Base-by-base conservation (phyloP, 768 basidiomycete genomes). In the Kwoniella mangroviensis region DNA sequence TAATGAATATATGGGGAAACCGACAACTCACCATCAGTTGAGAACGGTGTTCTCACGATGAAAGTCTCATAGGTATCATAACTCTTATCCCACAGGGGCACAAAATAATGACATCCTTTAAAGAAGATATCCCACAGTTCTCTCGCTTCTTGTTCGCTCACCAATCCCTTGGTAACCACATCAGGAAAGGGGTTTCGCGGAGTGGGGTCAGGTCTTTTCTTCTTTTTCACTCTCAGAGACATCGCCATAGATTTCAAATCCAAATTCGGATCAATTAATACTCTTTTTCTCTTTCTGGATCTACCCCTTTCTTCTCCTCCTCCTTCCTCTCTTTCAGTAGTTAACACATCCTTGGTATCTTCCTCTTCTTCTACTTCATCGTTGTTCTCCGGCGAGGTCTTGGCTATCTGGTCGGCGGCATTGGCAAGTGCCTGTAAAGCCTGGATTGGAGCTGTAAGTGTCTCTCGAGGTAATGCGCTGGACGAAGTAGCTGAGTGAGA, bases 81-180 rank as follows among this genome's bases (percentile, higher is more conserved):
- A 69, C 86, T 85, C 41, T 92, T 91, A 84, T 97, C 94, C 86
- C 95, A 97, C 71, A 97, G 87, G 57, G 95, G 94, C 74, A 97
- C 93, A 86, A 97, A 98, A 81, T 94, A 88, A 85, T 97, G 92
- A 84, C 94, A 97, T 59, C 94, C 94, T 68, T 92, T 90, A 86
- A 96, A 96, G 87, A 96, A 98, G 91, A 95, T 93, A 85, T 93
- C 91, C 86, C 91, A 94, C 65, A 97, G 87, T 82, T 94, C 92
- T 77, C 92, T 88, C 66, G 93, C 94, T 84, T 96, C 94, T 40
- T 85, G 80, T 78, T 95, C 94, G 42, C 88, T 85, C 62, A 98
- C 93, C 58, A 97, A 87, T 45, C 92, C 92, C 90, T 95, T 83
- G 13, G 81, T 84, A 2, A 83, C 74, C n/a, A 82, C 80, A 70